Evolutionary conservation across 371 early-diverging fungal species (phyloP).

Genomic region (Mortierella sp.): DNA sequence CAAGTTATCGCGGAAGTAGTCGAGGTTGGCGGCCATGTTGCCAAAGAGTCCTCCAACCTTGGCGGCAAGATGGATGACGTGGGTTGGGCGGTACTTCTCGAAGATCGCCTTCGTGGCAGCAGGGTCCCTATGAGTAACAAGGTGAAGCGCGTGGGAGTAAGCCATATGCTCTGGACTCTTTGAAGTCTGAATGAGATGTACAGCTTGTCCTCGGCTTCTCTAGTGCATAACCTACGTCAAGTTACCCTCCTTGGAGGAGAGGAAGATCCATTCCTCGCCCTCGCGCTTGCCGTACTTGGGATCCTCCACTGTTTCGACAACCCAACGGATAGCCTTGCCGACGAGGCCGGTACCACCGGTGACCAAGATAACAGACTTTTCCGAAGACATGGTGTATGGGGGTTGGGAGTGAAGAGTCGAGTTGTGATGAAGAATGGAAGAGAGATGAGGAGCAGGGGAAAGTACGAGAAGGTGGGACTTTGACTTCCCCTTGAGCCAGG

Average conservation of each 20-base stretch:
- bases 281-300: conserved; percentile 68
- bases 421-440: conserved; percentile 9
- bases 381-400: conserved; percentile 30
- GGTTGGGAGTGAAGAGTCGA: conserved; percentile 9
- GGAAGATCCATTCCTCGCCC: conserved; percentile 83
- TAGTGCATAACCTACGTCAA: conserved; percentile 65
- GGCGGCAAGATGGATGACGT: conserved; percentile 89
- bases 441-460: neutral
- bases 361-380: conserved; percentile 69
- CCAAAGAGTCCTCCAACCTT: conserved; percentile 89
- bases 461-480: neutral
- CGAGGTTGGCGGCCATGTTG: conserved; percentile 87
- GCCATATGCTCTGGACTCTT: no score
- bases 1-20: conserved; percentile 83
- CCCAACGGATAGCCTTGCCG: conserved; percentile 82
- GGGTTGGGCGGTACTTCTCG: conserved; percentile 82
- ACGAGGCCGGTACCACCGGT: conserved; percentile 88
- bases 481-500: no score
- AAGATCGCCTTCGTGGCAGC: conserved; percentile 74
- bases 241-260: conserved; percentile 85
- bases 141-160: no score
- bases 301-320: conserved; percentile 66
- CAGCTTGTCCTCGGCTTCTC: no score
- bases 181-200: no score
- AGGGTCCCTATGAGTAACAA: conserved; percentile 61